Conservation (phyloP, 1,284 basidiomycete genomes). For the Boletellus deceptivus region DNA sequence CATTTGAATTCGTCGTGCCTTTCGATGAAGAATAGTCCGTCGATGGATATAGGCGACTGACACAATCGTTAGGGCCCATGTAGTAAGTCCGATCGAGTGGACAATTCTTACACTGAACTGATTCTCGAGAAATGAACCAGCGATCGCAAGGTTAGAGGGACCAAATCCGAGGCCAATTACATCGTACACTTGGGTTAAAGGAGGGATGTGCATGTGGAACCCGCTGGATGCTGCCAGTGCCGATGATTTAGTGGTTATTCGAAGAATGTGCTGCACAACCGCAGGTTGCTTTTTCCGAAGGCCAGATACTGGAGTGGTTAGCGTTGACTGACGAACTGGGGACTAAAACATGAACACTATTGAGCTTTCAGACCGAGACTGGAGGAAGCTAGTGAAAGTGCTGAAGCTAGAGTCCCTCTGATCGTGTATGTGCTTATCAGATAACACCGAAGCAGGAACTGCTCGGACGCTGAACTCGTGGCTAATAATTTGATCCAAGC, state of each 20-base stretch:
- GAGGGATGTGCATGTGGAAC: slow-evolving; percentile 4
- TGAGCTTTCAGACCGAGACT: no score
- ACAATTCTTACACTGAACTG: slow-evolving; percentile 8
- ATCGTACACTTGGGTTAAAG: slow-evolving; percentile 38
- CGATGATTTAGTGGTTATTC: background rate
- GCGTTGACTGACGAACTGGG: no score
- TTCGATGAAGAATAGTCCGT: slow-evolving; percentile 51
- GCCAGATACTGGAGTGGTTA: no score
- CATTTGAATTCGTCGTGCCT: slow-evolving; percentile 48
- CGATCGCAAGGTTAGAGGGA: slow-evolving; percentile 58
- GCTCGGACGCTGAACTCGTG: no score
- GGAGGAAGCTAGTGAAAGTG: no score
- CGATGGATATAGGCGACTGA: slow-evolving; percentile 28
- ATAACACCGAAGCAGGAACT: slow-evolving; percentile 1
- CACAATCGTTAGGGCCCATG: background rate
- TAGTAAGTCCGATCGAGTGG: slow-evolving; percentile 1
- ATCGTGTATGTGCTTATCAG: slow-evolving; percentile 6
- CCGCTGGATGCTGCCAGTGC: background rate
- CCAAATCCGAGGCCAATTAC: slow-evolving; percentile 58
- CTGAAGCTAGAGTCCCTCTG: no score
- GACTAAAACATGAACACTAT: no score
- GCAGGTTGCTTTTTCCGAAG: no score
- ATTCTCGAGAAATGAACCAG: slow-evolving; percentile 51
- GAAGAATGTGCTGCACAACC: no score
- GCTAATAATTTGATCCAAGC: no score